phyloP scores from a whole-genome alignment of 1,139 yeast genomes.

The Blastobotrys persicus region DNA sequence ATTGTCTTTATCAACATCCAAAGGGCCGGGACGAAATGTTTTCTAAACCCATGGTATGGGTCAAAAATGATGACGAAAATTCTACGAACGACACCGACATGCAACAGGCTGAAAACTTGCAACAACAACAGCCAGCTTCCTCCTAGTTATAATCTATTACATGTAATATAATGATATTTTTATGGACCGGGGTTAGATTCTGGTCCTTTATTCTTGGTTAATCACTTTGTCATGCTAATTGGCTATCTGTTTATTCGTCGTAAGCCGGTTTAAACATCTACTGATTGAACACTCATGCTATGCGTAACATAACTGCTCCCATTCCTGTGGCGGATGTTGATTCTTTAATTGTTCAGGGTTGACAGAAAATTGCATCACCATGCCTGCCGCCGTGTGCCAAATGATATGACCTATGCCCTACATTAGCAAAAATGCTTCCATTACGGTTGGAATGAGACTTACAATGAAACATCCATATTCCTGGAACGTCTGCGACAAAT shows the following conservation, averaged over 20 bases:
- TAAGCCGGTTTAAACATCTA: too few species aligned
- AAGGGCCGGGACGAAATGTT: slow-evolving; percentile 51
- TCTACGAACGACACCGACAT: not conserved
- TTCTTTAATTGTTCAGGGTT: slow-evolving; percentile 23
- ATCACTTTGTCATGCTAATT: not conserved
- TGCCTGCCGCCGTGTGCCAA: slow-evolving; percentile 62
- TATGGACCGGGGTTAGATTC: not conserved
- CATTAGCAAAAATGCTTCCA: too few species aligned
- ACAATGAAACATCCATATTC: slow-evolving; percentile 74
- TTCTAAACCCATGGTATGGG: slow-evolving; percentile 39
- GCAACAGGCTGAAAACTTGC: not conserved
- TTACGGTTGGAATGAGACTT: too few species aligned
- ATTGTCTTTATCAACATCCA: slow-evolving; percentile 77
- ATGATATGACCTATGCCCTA: slow-evolving; percentile 58
- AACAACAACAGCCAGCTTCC: not conserved
- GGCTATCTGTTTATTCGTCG: too few species aligned
- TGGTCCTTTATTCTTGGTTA: not conserved
- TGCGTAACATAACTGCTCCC: slow-evolving; percentile 27
- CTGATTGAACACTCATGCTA: not conserved
- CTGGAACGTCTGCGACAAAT: slow-evolving; percentile 67
- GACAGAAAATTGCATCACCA: slow-evolving; percentile 30
- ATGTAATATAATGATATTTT: not conserved
- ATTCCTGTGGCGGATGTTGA: slow-evolving; percentile 25
- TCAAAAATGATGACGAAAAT: slow-evolving; percentile 25
- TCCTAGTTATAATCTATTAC: not conserved